phyloP scores from a whole-genome alignment of 2,329 filamentous ascomycete species.

The Coniochaeta ligniaria region DNA sequence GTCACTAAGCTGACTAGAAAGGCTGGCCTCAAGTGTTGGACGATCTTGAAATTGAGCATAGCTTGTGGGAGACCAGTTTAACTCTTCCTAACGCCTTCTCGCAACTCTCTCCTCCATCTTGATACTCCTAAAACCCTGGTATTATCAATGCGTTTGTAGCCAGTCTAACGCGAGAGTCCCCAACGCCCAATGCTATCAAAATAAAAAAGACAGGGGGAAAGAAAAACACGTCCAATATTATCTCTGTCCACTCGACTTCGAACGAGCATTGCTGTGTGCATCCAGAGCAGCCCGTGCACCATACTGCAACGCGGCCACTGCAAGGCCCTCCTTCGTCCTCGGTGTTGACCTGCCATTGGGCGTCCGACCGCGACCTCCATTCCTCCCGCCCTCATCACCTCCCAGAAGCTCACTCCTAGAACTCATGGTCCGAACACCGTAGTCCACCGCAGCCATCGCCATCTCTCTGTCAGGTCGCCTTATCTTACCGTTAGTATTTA shows the following conservation, averaged over 20 bases:
- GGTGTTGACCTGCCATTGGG: not conserved
- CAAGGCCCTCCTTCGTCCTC: not conserved
- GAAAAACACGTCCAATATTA: not conserved
- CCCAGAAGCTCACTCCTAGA: not conserved
- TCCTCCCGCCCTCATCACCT: not conserved
- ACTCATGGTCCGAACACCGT: constrained; percentile 2
- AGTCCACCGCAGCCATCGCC: constrained; percentile 4
- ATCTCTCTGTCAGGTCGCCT: constrained; percentile 7
- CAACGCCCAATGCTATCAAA: not conserved
- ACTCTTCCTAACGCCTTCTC: not conserved
- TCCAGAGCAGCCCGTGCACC: not conserved
- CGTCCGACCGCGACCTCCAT: not conserved
- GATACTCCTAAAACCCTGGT: not conserved
- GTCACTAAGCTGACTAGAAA: no score
- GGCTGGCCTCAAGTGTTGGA: no score
- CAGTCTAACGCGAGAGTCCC: not conserved
- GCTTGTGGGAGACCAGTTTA: not conserved
- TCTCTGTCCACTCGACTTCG: not conserved
- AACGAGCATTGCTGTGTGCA: not conserved
- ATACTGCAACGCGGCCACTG: constrained; percentile 5
- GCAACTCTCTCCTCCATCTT: not conserved
- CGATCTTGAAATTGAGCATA: not conserved
- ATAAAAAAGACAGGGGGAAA: not conserved
- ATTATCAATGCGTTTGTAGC: not conserved
- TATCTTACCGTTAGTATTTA: constrained; percentile 1